Conservation (phyloP, 2,329 filamentous ascomycete species). For the Blumeria hordei region DNA sequence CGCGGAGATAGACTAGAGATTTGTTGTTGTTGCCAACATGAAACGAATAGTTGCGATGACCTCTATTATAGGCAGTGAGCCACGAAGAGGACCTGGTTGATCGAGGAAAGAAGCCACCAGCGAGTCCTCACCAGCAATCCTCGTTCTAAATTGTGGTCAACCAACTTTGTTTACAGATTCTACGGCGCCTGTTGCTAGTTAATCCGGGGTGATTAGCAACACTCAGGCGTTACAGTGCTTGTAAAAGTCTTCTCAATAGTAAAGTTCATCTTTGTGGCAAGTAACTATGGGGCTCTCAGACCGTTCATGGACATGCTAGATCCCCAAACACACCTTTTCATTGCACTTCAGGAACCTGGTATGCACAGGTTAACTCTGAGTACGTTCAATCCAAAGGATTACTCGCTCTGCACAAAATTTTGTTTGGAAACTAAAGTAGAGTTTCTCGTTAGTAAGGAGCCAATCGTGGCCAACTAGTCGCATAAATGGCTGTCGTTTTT, state of each 20-base stretch:
- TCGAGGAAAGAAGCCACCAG: neutral
- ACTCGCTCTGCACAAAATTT: neutral
- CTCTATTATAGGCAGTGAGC: too few relatives aligned
- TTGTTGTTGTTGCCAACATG: neutral
- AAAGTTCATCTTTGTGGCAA: neutral
- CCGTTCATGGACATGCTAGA: neutral
- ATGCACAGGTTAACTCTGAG: neutral
- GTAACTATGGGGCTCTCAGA: neutral
- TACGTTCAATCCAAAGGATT: neutral
- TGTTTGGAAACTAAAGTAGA: neutral
- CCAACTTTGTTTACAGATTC: too few relatives aligned
- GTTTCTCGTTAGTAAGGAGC: neutral
- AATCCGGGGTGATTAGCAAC: too few relatives aligned
- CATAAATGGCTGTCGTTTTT: neutral
- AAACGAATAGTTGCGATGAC: neutral
- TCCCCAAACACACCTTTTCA: neutral
- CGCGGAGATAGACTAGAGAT: neutral
- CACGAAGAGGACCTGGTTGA: neutral
- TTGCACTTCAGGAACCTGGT: constrained; percentile 1
- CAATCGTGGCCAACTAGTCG: neutral
- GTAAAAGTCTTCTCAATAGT: neutral
- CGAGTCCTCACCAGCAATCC: too few relatives aligned
- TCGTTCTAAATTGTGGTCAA: too few relatives aligned
- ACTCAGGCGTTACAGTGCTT: too few relatives aligned
- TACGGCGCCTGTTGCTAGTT: too few relatives aligned